Evolutionary conservation across 2,329 filamentous ascomycete genomes (phyloP), one percentile per base, ranked within the genome.

Genomic region (Apiospora kogelbergensis): DNA sequence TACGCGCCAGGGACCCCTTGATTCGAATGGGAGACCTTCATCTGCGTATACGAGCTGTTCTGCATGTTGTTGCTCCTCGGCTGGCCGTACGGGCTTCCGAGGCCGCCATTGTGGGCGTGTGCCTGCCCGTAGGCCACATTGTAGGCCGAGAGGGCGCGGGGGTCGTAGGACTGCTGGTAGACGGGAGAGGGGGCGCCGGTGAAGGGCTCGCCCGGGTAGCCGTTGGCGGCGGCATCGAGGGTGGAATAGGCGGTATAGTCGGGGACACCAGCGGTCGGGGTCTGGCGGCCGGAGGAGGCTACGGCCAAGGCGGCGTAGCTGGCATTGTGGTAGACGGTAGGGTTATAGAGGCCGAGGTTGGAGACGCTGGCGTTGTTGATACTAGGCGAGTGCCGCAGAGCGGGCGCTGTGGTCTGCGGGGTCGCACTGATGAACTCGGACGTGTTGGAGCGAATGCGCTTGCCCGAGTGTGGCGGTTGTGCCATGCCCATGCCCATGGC

Each of bases 391-490:
- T 68, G 76, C 69, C 78, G 74, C 65, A 79, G 73, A 69, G 75
- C 76, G 65, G 78, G 78, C 70, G 78, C 74, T 44, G 73, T 69
- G 57, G 78, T 79, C 69, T 78, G 78, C 64, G 77, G 76, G 71
- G 74, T 75, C 68, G 68, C 69, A 73, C 77, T 77, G 73, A 71
- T 72, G 45, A 76, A 74, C 65, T 79, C 44, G 67, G 68, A 71
- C 44, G 69, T 71, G 68, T 71, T 71, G 69, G 67, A 69, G 65
- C 69, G 69, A 66, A 66, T 71, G 68, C 69, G 69, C 69, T 71
- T 71, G 68, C 67, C 69, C 69, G 69, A 70, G 44, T 68, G 69
- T 67, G 67, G 69, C 67, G 68, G 69, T 53, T 70, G 69, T 57
- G 69, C 64, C 69, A 70, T 70, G 66, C 66, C 69, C 63, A 42